Evolutionary conservation across 306 rosid genomes (phyloP), one percentile per base, ranked within the genome.

Genomic region (Echinosophora koreensis): DNA sequence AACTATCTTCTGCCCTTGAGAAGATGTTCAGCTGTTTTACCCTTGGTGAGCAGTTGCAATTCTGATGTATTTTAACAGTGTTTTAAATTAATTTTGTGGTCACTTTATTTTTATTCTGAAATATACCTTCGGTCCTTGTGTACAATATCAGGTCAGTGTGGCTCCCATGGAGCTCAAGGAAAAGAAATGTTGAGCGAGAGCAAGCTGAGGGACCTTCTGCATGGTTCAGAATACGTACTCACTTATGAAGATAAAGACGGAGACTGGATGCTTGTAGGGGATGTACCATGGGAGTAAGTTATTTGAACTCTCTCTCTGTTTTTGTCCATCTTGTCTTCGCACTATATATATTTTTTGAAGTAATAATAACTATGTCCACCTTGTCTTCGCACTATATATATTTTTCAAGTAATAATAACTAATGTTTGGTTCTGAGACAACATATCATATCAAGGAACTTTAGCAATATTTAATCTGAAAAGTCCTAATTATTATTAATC

Each of bases 261-360:
- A 17, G 99, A 95, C 71, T 95, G 99, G 99, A 95, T 95, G 99
- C 99, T 95, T 85, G 99, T 95, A 55, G 99, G 99, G 80, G 99
- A 95, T 85, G 97, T 95, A 14, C 99, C 96, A 0, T 95, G 99
- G 97, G 96, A 86, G 99, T 92, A 88, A 91, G 96, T 90, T 44
- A 22, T 67, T 41, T 55, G 3, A 41, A 8, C 52, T 49, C 32
- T 14, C 2, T 10, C 4, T 69, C 0, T 22, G 1, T 14, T 28
- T 50, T 44, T 35, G 46, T 66, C 37, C 42, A 7, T 22, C 57
- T 79, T 39, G 6, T 72, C 1, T 51, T 39, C 14, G 71, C 27
- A 28, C 73, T 41, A 54, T 74, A 22, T 22, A 22, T 22, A 22
- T 50, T 9, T 5, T 50, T 73, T 13, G 17, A 16, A 2, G 49